phyloP scores from a whole-genome alignment of 192 early-diverging fungal species.

The Backusella tuberculispora region DNA sequence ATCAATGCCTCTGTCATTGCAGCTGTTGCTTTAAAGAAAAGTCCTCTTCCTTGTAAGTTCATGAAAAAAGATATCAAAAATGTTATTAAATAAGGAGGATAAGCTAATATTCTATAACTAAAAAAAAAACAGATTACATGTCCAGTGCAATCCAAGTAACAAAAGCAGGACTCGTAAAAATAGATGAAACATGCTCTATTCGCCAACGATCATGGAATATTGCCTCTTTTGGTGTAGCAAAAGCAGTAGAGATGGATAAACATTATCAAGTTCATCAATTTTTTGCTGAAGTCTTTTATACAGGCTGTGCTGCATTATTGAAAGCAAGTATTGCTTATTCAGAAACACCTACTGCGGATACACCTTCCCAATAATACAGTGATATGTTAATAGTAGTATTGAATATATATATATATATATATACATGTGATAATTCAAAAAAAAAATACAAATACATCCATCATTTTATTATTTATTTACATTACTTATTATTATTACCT shows the following conservation, averaged over 20 bases:
- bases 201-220: constrained; percentile 56
- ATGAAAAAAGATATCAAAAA: background rate
- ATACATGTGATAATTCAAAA: background rate
- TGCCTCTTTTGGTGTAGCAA: constrained; percentile 47
- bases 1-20: constrained; percentile 48
- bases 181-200: constrained; percentile 53
- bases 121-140: constrained; percentile 51
- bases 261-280: constrained; percentile 57
- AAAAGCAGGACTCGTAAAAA: constrained; percentile 39
- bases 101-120: background rate
- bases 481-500: too few relatives aligned
- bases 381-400: background rate
- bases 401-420: background rate
- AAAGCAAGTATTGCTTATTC: constrained; percentile 57
- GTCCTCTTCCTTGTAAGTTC: constrained; percentile 48
- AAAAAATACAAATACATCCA: background rate
- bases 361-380: background rate
- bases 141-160: constrained; percentile 39
- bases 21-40: constrained; percentile 55
- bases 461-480: too few relatives aligned
- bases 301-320: constrained; percentile 47
- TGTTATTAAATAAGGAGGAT: background rate
- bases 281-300: constrained; percentile 52
- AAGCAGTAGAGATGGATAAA: constrained; percentile 56
- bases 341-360: constrained; percentile 33